A percentile compares a stretch with the other conserved stretches of the same genome.
Evolutionary conservation across 257 asterid species (phyloP).

Genomic region (Solanum pinnatisectum): DNA sequence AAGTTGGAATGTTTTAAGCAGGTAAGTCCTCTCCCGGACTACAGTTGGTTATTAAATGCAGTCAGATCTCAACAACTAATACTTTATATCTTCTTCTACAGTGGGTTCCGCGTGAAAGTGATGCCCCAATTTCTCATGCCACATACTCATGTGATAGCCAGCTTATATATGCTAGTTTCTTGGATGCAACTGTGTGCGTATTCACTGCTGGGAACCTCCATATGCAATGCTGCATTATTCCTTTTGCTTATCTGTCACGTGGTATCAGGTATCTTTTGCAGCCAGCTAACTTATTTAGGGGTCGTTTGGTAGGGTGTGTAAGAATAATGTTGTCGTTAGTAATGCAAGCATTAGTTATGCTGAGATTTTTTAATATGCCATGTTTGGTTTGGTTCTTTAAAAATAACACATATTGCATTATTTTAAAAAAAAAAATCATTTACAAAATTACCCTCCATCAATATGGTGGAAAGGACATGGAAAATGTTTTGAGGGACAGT

Average conservation of each 20-base stretch:
- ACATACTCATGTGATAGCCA: constrained; percentile 66
- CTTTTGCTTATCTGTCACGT: constrained; percentile 45
- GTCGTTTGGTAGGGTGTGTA: neutral
- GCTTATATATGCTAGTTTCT: constrained; percentile 46
- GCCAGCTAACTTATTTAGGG: neutral
- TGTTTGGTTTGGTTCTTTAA: neutral
- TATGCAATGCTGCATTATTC: constrained; percentile 44
- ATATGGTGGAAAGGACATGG: neutral
- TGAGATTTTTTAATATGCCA: neutral
- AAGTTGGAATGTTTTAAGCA: constrained; percentile 43
- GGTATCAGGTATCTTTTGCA: constrained; percentile 18
- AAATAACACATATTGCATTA: neutral
- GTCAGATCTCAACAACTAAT: neutral
- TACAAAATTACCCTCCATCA: neutral
- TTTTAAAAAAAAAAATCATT: too few species aligned
- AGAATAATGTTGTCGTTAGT: neutral
- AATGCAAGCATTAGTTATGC: neutral
- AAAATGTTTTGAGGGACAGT: neutral
- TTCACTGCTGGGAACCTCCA: constrained; percentile 35
- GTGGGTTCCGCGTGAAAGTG: constrained; percentile 58
- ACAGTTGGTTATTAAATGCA: neutral
- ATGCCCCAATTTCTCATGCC: constrained; percentile 48
- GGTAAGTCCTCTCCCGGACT: constrained; percentile 11
- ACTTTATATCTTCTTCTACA: neutral
- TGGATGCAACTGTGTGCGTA: constrained; percentile 45